These are phyloP conservation scores for Globisporangium alternatum DNA, from an alignment of 352 stramenopile genomes.

Conservation along the genomic window DNA sequence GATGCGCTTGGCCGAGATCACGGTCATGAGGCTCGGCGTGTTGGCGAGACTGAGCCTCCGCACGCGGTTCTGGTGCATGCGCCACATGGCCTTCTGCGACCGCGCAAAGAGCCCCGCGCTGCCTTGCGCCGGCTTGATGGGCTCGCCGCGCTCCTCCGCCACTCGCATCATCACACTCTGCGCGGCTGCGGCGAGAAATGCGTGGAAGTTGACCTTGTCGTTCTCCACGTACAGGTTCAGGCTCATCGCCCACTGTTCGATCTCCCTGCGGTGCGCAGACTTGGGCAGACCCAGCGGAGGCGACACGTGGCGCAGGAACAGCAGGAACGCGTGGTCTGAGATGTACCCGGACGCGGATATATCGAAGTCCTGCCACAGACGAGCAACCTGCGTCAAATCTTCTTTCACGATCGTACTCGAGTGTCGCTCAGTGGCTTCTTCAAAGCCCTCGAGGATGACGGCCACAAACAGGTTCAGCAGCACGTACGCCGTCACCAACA, in stretches of 20 bases:
- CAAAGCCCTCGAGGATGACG: conserved; percentile 79
- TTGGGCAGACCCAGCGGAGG: conserved; percentile 35
- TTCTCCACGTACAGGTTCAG: conserved; percentile 31
- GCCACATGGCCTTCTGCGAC: conserved; percentile 25
- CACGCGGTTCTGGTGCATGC: conserved; percentile 13
- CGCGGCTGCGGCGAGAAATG: conserved; percentile 35
- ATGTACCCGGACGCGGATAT: conserved; percentile 28
- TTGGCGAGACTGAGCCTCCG: conserved; percentile 18
- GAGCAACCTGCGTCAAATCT: conserved; percentile 27
- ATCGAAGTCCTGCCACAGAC: conserved; percentile 39
- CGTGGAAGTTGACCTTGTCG: conserved; percentile 32
- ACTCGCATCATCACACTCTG: conserved; percentile 31
- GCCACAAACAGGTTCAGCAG: conserved; percentile 80
- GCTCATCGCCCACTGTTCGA: conserved; percentile 30
- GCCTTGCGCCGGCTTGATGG: conserved; percentile 21
- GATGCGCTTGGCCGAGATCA: conserved; percentile 39
- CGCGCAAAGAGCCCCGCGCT: conserved; percentile 28
- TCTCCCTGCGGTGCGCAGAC: conserved; percentile 21
- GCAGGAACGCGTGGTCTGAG: conserved; percentile 37
- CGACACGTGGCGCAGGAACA: conserved; percentile 34
- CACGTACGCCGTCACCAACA: conserved; percentile 63
- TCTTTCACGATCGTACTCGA: conserved; percentile 33
- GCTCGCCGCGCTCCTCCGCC: conserved; percentile 26
- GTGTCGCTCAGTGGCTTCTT: conserved; percentile 49
- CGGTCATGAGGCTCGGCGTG: conserved; percentile 20